A percentile compares a stretch with the other conserved stretches of the same genome.
Evolutionary conservation across 441 rosid species (phyloP).

Genomic region (Metrosideros polymorpha): DNA sequence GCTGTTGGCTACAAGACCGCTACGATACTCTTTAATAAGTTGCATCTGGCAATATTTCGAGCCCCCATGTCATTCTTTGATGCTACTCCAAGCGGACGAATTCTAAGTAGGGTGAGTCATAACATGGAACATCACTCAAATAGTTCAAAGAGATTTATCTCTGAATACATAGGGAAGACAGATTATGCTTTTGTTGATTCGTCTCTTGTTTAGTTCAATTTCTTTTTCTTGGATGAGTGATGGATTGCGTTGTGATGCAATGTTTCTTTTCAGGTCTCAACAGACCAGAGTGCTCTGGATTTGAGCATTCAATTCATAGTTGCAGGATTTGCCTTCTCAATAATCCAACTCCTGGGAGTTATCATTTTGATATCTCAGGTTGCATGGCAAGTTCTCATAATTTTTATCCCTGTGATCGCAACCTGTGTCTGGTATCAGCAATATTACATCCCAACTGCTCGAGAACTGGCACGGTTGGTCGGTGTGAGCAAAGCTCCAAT

Average conservation of each 20-base stretch:
- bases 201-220: background rate
- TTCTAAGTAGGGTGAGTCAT: constrained; percentile 62
- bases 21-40: constrained; percentile 63
- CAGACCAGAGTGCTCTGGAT: constrained; percentile 78
- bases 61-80: constrained; percentile 96
- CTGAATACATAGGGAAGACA: background rate
- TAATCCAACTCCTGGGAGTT: constrained; percentile 58
- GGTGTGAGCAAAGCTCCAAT: constrained; percentile 83
- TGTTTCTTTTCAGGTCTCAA: constrained; percentile 46
- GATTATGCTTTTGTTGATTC: background rate
- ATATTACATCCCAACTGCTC: constrained; percentile 69
- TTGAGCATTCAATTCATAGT: constrained; percentile 40
- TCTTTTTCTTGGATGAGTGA: background rate
- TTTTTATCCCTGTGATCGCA: constrained; percentile 68
- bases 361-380: constrained; percentile 85
- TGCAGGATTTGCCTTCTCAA: constrained; percentile 34
- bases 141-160: background rate
- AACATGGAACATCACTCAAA: background rate
- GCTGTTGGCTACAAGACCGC: constrained; percentile 86
- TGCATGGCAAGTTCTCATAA: constrained; percentile 70
- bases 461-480: constrained; percentile 69
- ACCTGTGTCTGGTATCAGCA: constrained; percentile 74
- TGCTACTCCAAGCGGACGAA: constrained; percentile 89
- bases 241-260: background rate
- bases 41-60: constrained; percentile 79